Percentiles rank a stretch among this genome's conserved stretches.
These are phyloP conservation scores for Posidonia oceanica DNA, from an alignment of 116 monocot genomes.

Conservation along the genomic window DNA sequence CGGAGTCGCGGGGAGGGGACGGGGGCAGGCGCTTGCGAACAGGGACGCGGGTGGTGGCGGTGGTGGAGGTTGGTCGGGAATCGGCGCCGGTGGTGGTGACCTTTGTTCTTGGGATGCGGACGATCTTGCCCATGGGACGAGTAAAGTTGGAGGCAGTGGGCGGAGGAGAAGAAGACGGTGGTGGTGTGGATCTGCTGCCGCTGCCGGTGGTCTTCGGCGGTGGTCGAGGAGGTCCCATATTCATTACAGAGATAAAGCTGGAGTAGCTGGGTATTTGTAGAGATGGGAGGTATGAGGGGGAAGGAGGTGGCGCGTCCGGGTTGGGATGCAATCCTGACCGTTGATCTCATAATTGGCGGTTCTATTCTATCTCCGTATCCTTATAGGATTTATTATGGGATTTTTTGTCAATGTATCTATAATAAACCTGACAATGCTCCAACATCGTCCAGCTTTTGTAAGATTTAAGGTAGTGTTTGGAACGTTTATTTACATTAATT, in stretches of 20 bases:
- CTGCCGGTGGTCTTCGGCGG: not conserved
- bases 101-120: not conserved
- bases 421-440: too few relatives aligned
- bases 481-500: too few relatives aligned
- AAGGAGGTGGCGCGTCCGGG: not conserved
- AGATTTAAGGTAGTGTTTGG: too few relatives aligned
- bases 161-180: not conserved
- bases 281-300: not conserved
- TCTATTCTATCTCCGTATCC: too few relatives aligned
- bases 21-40: not conserved
- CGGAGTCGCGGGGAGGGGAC: not conserved
- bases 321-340: too few relatives aligned
- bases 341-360: too few relatives aligned
- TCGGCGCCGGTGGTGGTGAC: not conserved
- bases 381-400: too few relatives aligned
- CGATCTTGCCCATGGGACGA: not conserved
- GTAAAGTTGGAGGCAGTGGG: too few relatives aligned
- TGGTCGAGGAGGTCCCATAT: slow-evolving; percentile 4
- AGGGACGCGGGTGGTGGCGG: not conserved
- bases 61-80: not conserved
- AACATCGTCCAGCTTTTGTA: too few relatives aligned
- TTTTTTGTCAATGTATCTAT: too few relatives aligned
- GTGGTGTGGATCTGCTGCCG: not conserved
- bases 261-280: not conserved
- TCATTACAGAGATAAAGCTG: too few relatives aligned